A percentile compares a stretch with the other conserved stretches of the same genome.
These are phyloP conservation scores for Ascochyta lentis DNA, from an alignment of 2,329 filamentous ascomycete species.

Conservation along the genomic window DNA sequence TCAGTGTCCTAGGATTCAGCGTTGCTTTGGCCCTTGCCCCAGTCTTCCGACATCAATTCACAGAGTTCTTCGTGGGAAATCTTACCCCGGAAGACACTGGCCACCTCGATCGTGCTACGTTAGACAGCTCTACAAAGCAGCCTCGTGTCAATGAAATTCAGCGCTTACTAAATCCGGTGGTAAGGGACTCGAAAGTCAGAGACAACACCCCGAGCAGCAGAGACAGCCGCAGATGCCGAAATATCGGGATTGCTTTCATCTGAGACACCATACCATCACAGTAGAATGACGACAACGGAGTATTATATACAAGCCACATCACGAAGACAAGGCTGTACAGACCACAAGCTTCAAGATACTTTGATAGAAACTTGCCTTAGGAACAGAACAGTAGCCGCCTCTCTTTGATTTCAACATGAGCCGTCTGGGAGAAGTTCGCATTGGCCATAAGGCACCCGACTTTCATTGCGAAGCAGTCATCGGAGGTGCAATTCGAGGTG, in stretches of 20 bases:
- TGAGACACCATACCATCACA: slow-evolving; percentile 5
- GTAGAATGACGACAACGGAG: neutral
- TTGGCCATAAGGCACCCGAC: slow-evolving; percentile 37
- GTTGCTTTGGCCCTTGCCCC: neutral
- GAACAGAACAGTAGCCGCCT: neutral
- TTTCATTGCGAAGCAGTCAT: slow-evolving; percentile 38
- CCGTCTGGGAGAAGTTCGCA: slow-evolving; percentile 29
- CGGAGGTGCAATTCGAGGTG: slow-evolving; percentile 32
- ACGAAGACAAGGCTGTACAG: neutral
- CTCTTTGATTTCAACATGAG: slow-evolving; percentile 22
- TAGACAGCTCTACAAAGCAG: slow-evolving; percentile 1
- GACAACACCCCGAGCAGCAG: slow-evolving; percentile 14
- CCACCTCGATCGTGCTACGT: neutral
- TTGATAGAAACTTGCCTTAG: neutral
- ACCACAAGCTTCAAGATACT: neutral
- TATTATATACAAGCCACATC: slow-evolving; percentile 3
- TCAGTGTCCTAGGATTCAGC: neutral
- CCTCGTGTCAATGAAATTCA: neutral
- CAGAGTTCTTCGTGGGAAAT: neutral
- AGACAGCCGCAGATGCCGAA: slow-evolving; percentile 7
- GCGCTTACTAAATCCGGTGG: slow-evolving; percentile 6
- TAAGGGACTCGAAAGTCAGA: slow-evolving; percentile 8
- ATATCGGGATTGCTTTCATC: slow-evolving; percentile 1
- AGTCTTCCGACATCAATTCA: too few relatives aligned
- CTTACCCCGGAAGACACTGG: neutral